These are phyloP conservation scores for Botrytis sinoallii DNA, from an alignment of 2,329 filamentous ascomycete species.

Conservation along the genomic window DNA sequence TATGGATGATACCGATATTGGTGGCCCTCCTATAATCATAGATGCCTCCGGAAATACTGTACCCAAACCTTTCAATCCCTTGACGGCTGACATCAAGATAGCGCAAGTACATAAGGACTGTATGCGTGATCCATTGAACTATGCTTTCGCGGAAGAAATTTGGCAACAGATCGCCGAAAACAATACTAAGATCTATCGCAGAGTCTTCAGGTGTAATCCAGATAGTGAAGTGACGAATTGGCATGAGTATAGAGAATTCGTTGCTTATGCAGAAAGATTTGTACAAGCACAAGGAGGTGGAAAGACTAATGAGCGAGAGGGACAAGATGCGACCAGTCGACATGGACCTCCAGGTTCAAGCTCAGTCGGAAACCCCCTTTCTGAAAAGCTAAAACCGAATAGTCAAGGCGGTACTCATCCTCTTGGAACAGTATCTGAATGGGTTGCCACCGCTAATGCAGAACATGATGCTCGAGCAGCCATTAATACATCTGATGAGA, in stretches of 20 bases:
- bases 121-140: slow-evolving; percentile 85
- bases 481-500: slow-evolving; percentile 21
- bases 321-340: slow-evolving; percentile 34
- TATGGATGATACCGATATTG: slow-evolving; percentile 77
- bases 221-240: slow-evolving; percentile 92
- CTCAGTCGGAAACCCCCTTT: slow-evolving; percentile 15
- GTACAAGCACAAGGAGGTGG: slow-evolving; percentile 42
- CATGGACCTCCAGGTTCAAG: slow-evolving; percentile 35
- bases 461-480: slow-evolving; percentile 25
- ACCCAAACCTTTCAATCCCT: slow-evolving; percentile 47
- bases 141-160: slow-evolving; percentile 79
- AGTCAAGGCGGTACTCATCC: slow-evolving; percentile 26
- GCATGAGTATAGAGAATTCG: slow-evolving; percentile 66
- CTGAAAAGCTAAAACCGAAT: slow-evolving; percentile 30
- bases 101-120: slow-evolving; percentile 82
- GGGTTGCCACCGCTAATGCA: slow-evolving; percentile 30
- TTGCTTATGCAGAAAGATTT: slow-evolving; percentile 75
- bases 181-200: slow-evolving; percentile 91
- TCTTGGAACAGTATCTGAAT: slow-evolving; percentile 32
- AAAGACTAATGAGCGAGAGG: slow-evolving; percentile 36
- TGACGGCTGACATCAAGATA: slow-evolving; percentile 65
- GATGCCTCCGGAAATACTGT: slow-evolving; percentile 52
- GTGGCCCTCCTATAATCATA: slow-evolving; percentile 62
- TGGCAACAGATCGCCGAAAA: slow-evolving; percentile 88
- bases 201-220: slow-evolving; percentile 95